A percentile compares a stretch with the other conserved stretches of the same genome.
Conservation (phyloP, 148 eudicot species). For the Selenicereus undatus region DNA sequence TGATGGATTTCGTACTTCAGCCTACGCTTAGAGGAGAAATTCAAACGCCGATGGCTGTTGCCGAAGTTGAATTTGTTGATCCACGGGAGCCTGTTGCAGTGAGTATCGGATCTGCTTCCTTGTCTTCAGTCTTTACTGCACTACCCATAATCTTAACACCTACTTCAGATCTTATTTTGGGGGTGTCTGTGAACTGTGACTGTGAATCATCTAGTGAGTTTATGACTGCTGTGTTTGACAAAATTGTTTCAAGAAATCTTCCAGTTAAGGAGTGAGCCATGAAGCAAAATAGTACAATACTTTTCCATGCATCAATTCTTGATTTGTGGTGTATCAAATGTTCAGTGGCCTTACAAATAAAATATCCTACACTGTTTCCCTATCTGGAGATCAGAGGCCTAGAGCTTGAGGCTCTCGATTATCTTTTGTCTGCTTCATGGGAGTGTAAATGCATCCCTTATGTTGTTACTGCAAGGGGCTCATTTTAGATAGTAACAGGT, state of each 20-base stretch:
- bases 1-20: slow-evolving; percentile 40
- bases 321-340: neutral
- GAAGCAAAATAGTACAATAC: neutral
- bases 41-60: slow-evolving; percentile 79
- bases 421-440: too few relatives aligned
- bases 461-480: too few relatives aligned
- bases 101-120: slow-evolving; percentile 32
- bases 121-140: neutral
- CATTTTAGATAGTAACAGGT: too few relatives aligned
- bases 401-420: too few relatives aligned
- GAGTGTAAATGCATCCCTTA: too few relatives aligned
- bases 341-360: neutral
- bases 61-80: slow-evolving; percentile 88
- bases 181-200: neutral
- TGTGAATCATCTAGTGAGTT: neutral
- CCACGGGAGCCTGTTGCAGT: slow-evolving; percentile 93
- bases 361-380: neutral
- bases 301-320: neutral
- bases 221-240: neutral
- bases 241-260: neutral
- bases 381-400: neutral
- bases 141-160: neutral
- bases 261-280: neutral
- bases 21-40: slow-evolving; percentile 81
- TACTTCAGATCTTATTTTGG: neutral